phyloP scores from a whole-genome alignment of 1,284 basidiomycete genomes.

The Agroathelia rolfsii region DNA sequence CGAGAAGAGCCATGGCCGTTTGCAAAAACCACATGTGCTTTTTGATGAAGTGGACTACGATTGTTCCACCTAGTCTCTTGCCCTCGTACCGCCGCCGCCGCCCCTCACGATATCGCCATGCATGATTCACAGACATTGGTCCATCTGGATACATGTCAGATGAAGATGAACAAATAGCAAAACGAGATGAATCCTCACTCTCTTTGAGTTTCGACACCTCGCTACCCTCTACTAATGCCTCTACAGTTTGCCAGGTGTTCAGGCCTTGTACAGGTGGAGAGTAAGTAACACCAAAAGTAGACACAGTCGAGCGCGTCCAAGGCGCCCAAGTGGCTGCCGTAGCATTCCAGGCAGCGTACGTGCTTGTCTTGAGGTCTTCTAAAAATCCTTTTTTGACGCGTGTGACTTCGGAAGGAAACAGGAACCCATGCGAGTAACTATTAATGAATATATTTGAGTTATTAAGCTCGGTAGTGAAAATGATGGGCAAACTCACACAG shows the following conservation, averaged over 20 bases:
- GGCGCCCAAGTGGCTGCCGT: too few species aligned
- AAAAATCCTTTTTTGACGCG: conserved; percentile 46
- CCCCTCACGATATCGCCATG: conserved; percentile 67
- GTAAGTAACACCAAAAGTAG: conserved; percentile 79
- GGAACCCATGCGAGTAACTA: conserved; percentile 90
- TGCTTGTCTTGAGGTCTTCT: conserved; percentile 30
- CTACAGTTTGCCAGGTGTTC: conserved; percentile 66
- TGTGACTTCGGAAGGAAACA: conserved; percentile 88
- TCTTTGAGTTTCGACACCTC: conserved; percentile 63
- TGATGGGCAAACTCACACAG: conserved; percentile 52
- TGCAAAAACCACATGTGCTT: conserved; percentile 95
- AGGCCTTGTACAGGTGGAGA: conserved; percentile 61
- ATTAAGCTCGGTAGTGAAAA: conserved; percentile 11
- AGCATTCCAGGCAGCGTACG: conserved; percentile 27
- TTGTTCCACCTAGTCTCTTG: conserved; percentile 79
- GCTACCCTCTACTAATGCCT: conserved; percentile 89
- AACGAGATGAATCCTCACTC: conserved; percentile 31
- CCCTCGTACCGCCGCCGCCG: conserved; percentile 55
- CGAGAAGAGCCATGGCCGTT: conserved; percentile 81
- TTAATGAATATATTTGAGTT: conserved; percentile 5
- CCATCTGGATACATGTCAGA: conserved; percentile 28
- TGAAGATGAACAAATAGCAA: conserved; percentile 3
- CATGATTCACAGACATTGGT: conserved; percentile 43
- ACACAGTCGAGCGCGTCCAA: conserved; percentile 80
- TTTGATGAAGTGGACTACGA: conserved; percentile 96